phyloP scores from a whole-genome alignment of 805 yeast species.

The Scheffersomyces amazonensis region DNA sequence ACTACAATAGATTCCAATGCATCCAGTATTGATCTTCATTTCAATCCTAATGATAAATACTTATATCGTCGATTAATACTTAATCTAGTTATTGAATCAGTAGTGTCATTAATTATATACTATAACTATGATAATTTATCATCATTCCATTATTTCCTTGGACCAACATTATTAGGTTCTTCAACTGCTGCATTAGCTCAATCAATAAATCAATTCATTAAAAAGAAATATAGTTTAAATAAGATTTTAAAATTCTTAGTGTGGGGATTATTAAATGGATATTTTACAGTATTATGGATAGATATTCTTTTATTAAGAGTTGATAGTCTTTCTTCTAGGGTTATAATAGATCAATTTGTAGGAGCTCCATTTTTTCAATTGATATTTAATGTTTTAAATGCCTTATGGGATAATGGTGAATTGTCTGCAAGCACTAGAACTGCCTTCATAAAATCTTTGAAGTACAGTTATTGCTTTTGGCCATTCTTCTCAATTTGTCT shows the following conservation, averaged over 20 bases:
- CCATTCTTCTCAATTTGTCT: slow-evolving; percentile 53
- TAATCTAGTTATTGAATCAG: slow-evolving; percentile 23
- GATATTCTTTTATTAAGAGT: slow-evolving; percentile 38
- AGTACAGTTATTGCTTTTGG: slow-evolving; percentile 56
- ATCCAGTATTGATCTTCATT: slow-evolving; percentile 6
- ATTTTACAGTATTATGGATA: slow-evolving; percentile 55
- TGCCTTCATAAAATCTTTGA: slow-evolving; percentile 46
- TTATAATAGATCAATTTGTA: slow-evolving; percentile 50
- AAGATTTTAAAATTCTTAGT: slow-evolving; percentile 44
- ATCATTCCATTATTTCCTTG: slow-evolving; percentile 23
- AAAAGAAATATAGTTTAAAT: slow-evolving; percentile 27
- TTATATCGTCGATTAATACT: slow-evolving; percentile 13
- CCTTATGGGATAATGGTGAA: slow-evolving; percentile 55
- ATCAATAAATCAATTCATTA: slow-evolving; percentile 33
- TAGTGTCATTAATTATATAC: slow-evolving; percentile 24
- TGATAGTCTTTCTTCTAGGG: slow-evolving; percentile 34
- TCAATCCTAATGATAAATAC: slow-evolving; percentile 1
- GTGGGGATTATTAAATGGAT: slow-evolving; percentile 64
- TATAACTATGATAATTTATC: slow-evolving; percentile 24
- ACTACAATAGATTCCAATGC: slow-evolving; percentile 4
- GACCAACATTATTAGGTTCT: slow-evolving; percentile 37
- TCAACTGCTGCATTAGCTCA: slow-evolving; percentile 42
- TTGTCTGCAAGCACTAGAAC: slow-evolving; percentile 28
- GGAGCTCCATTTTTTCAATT: slow-evolving; percentile 58
- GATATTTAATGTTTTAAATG: slow-evolving; percentile 44